phyloP scores from a whole-genome alignment of 2,329 filamentous ascomycete species.

The Kalmusia sp. region DNA sequence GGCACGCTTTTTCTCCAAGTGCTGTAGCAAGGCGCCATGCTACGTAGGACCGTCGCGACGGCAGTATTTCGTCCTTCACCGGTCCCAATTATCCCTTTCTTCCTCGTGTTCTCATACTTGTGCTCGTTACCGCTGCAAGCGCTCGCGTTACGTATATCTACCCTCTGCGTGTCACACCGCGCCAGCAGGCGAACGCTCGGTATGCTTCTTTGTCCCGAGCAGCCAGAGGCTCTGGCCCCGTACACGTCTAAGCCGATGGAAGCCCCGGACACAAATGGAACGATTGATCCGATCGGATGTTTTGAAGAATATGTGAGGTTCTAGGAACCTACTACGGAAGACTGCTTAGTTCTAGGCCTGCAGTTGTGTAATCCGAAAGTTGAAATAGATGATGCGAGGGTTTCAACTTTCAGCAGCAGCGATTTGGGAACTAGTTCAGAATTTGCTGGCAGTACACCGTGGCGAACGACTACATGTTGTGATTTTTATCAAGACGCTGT shows the following conservation, averaged over 20 bases:
- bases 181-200: not conserved
- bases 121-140: not conserved
- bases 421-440: no score
- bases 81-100: slow-evolving; percentile 6
- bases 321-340: no score
- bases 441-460: no score
- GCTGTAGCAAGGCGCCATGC: not conserved
- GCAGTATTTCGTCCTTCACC: slow-evolving; percentile 6
- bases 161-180: not conserved
- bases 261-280: not conserved
- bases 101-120: slow-evolving; percentile 2
- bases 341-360: no score
- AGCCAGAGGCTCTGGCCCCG: no score
- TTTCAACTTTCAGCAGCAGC: no score
- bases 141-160: not conserved
- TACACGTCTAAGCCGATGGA: not conserved
- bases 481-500: no score
- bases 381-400: no score
- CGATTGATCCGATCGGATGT: no score
- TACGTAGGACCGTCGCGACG: not conserved
- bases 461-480: no score
- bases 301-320: no score
- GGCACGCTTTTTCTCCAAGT: not conserved
- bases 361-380: no score
- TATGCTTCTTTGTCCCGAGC: not conserved